phyloP scores from a whole-genome alignment of 805 yeast species.

The Candida maltosa region DNA sequence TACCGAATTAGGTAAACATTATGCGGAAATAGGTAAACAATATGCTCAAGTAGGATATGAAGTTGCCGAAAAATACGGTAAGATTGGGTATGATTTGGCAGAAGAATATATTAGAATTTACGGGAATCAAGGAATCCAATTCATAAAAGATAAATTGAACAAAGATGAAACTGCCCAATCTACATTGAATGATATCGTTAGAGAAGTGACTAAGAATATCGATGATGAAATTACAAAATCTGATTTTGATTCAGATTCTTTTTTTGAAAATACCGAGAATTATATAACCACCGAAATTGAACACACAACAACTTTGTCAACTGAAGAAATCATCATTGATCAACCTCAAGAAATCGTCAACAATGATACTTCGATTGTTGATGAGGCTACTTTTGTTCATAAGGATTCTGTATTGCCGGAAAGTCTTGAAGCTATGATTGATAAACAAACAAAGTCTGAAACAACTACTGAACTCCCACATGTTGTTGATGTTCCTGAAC shows the following conservation, averaged over 20 bases:
- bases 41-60: constrained; percentile 22
- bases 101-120: constrained; percentile 5
- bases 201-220: constrained; percentile 16
- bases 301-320: no score
- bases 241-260: constrained; percentile 13
- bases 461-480: no score
- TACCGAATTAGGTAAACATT: constrained; percentile 17
- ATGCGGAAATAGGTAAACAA: constrained; percentile 19
- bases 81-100: constrained; percentile 6
- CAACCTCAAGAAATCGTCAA: no score
- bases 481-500: no score
- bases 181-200: constrained; percentile 8
- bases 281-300: constrained; percentile 6
- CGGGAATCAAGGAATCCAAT: constrained; percentile 15
- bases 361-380: no score
- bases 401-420: no score
- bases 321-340: no score
- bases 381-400: no score
- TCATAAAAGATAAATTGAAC: constrained; percentile 25
- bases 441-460: no score
- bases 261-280: constrained; percentile 9
- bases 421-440: no score
- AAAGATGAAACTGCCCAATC: constrained; percentile 10
- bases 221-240: constrained; percentile 11
- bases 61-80: constrained; percentile 17